phyloP scores from a whole-genome alignment of 306 rosid species.

The Quercus glauca region DNA sequence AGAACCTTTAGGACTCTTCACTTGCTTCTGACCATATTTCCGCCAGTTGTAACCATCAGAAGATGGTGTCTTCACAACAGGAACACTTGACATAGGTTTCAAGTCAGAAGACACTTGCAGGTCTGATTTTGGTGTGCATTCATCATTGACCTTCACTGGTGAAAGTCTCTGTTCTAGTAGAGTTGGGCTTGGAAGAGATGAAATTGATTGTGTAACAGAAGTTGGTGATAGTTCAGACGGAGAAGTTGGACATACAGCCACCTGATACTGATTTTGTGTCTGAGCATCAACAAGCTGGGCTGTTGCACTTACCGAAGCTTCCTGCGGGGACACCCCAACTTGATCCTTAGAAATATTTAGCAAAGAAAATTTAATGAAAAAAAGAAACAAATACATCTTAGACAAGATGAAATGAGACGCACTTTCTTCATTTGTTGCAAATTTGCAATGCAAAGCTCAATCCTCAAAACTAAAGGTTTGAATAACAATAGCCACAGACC shows the following conservation, averaged over 20 bases:
- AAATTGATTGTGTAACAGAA: conserved; percentile 71
- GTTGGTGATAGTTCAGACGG: conserved; percentile 61
- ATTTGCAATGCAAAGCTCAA: not conserved
- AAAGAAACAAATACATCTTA: not conserved
- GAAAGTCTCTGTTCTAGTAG: conserved; percentile 33
- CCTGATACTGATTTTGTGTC: conserved; percentile 46
- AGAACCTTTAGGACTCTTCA: conserved; percentile 90
- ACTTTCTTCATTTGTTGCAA: not conserved
- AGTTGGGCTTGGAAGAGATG: conserved; percentile 51
- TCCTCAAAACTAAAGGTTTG: not conserved
- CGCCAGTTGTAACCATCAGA: conserved; percentile 98
- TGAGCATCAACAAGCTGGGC: conserved; percentile 37
- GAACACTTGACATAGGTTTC: conserved; percentile 43
- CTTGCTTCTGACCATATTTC: conserved; percentile 99
- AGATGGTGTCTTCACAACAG: conserved; percentile 52
- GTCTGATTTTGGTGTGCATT: conserved; percentile 21
- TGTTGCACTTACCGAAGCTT: conserved; percentile 30
- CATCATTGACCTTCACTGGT: conserved; percentile 27
- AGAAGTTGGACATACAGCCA: conserved; percentile 36
- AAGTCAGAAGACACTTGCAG: conserved; percentile 40
- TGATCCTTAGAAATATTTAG: conserved; percentile 40
- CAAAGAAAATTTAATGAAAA: conserved; percentile 1
- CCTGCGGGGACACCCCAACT: conserved; percentile 35
- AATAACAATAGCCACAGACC: not conserved
- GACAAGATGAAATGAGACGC: not conserved